These are phyloP conservation scores for Hypocrella siamensis DNA, from an alignment of 2,329 filamentous ascomycete species.

Conservation along the genomic window DNA sequence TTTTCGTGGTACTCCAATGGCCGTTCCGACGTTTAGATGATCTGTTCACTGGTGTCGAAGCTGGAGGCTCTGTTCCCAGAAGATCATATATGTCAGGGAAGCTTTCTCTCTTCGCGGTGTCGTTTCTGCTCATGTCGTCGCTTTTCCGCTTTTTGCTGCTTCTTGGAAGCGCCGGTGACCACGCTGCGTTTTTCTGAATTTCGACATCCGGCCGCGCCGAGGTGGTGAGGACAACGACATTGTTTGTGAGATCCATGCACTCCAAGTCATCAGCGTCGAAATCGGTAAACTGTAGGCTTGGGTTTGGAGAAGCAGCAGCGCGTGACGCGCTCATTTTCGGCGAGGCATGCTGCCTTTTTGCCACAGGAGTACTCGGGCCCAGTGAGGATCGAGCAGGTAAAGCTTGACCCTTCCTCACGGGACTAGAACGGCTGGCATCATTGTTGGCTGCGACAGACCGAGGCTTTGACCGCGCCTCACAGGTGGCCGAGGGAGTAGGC, in stretches of 20 bases:
- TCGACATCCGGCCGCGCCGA: slow-evolving; percentile 24
- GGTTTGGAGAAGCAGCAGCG: slow-evolving; percentile 5
- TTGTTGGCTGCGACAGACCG: slow-evolving; percentile 4
- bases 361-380: slow-evolving; percentile 6
- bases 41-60: slow-evolving; percentile 16
- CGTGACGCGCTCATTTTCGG: slow-evolving; percentile 11
- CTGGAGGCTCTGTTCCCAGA: slow-evolving; percentile 22
- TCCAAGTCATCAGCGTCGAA: slow-evolving; percentile 19
- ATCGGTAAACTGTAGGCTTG: slow-evolving; percentile 18
- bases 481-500: slow-evolving; percentile 20
- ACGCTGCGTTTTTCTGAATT: slow-evolving; percentile 23
- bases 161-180: slow-evolving; percentile 20
- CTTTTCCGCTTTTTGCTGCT: slow-evolving; percentile 37
- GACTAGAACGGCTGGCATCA: slow-evolving; percentile 3
- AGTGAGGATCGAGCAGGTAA: not conserved
- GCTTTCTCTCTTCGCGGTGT: slow-evolving; percentile 23
- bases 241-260: slow-evolving; percentile 25
- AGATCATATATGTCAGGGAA: slow-evolving; percentile 40
- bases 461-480: slow-evolving; percentile 7
- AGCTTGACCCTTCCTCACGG: not conserved
- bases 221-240: slow-evolving; percentile 16
- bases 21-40: slow-evolving; percentile 9
- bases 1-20: slow-evolving; percentile 6
- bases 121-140: slow-evolving; percentile 24
- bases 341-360: slow-evolving; percentile 9